phyloP scores from a whole-genome alignment of 331 rosid species.

The Phaseolus coccineus region DNA sequence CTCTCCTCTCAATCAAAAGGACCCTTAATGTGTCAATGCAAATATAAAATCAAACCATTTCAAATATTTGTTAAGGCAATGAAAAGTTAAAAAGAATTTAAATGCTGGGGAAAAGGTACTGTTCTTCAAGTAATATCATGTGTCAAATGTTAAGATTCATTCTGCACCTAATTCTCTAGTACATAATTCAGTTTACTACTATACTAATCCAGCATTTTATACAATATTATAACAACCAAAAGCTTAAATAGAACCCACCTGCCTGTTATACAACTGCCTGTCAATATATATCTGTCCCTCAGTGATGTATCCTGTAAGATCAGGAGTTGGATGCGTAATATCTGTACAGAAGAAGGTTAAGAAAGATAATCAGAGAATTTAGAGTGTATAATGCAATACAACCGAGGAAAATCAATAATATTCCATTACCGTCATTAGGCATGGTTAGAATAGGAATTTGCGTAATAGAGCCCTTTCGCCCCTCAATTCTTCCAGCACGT shows the following conservation, averaged over 20 bases:
- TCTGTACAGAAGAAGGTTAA: conserved; percentile 61
- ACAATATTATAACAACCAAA: conserved; percentile 5
- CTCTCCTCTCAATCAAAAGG: no score
- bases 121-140: conserved; percentile 8
- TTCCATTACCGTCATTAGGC: conserved; percentile 92
- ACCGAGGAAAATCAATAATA: conserved; percentile 31
- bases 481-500: conserved; percentile 99
- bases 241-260: conserved; percentile 55
- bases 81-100: conserved; percentile 11
- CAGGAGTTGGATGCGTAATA: conserved; percentile 99
- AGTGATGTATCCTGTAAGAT: conserved; percentile 98
- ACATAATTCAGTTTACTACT: not conserved
- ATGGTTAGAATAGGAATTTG: conserved; percentile 97
- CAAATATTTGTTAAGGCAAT: conserved; percentile 9
- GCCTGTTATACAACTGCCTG: conserved; percentile 93
- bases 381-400: conserved; percentile 23
- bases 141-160: not conserved
- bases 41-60: conserved; percentile 15
- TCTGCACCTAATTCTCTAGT: not conserved
- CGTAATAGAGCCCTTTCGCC: conserved; percentile 95
- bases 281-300: conserved; percentile 99
- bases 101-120: not conserved
- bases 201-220: not conserved
- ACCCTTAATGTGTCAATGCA: not conserved
- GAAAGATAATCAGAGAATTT: conserved; percentile 36